Conservation (phyloP, 2,329 filamentous ascomycete genomes). For the Ophiostoma perfectum region DNA sequence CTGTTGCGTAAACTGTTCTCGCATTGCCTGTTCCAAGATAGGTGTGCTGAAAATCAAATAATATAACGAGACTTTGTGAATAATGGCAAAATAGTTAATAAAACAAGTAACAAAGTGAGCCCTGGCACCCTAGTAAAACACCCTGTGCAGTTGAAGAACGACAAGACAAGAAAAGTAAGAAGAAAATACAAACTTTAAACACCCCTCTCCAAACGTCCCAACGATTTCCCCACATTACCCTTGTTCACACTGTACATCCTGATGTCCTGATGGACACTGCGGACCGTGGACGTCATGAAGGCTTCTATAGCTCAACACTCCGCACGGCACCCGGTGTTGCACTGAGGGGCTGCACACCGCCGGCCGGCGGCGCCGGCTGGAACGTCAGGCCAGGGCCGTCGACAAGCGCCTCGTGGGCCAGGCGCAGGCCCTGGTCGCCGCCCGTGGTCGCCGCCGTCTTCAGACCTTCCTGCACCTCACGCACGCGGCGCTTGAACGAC, state of each 20-base stretch:
- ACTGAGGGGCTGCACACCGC: slow-evolving; percentile 50
- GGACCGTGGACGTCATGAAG: too few species aligned
- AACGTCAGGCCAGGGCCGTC: slow-evolving; percentile 52
- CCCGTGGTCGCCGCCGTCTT: slow-evolving; percentile 47
- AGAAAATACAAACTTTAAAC: background rate
- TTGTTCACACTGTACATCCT: background rate
- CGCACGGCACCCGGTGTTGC: slow-evolving; percentile 49
- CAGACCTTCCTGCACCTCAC: slow-evolving; percentile 74
- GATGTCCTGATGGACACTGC: too few species aligned
- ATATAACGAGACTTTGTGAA: background rate
- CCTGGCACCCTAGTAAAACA: slow-evolving; percentile 17
- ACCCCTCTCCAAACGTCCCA: slow-evolving; percentile 5
- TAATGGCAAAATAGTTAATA: slow-evolving; percentile 3
- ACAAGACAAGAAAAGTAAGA: slow-evolving; percentile 9
- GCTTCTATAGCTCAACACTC: slow-evolving; percentile 47
- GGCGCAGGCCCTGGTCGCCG: slow-evolving; percentile 45
- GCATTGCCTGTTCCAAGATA: background rate
- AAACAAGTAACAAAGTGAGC: slow-evolving; percentile 6
- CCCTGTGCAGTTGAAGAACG: slow-evolving; percentile 10
- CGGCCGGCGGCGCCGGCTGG: slow-evolving; percentile 40
- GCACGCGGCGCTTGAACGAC: slow-evolving; percentile 80
- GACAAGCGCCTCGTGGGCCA: slow-evolving; percentile 44
- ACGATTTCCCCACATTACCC: background rate
- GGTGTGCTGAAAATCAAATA: background rate
- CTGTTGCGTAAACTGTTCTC: background rate